Base-by-base conservation (phyloP, 1,139 yeast species). In the Trichomonascaceae sp. region DNA sequence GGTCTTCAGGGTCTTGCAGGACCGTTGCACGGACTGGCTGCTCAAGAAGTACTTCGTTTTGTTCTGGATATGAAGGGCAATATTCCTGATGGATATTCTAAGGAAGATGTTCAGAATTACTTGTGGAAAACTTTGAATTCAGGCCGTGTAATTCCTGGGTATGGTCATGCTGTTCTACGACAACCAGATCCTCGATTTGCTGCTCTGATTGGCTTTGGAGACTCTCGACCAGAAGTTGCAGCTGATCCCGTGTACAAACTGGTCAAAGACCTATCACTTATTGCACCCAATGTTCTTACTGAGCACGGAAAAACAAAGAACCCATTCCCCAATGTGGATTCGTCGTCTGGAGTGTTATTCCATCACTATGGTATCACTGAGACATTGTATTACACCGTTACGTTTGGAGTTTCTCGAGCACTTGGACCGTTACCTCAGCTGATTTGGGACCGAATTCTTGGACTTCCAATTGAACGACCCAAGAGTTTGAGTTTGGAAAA, bases 251-350 rank as follows among this genome's bases (percentile, higher is more conserved):
- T 71, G 47, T 90, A 89, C 83, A 84, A 86, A 77, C 50, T 60
- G 36, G 62, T 60, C 22, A 44, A 95, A 57, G 82, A 85, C 76
- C 86, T 90, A 65, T 89, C 90, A 75, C 91, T 90, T 73, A 93
- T 91, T 70, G 98, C 97, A 61, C 98, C 98, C 72, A 86, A 82
- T 67, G 98, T 91, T 60, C 82, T 91, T 72, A 86, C 95, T 70
- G 82, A 89, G 79, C 98, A 91, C 76, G 98, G 98, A 75, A 91
- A 91, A 83, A 90, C 97, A 71, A 88, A 89, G 84, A 91, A 90
- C 83, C 97, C 97, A 77, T 90, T 93, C 93, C 98, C 98, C 75
- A 91, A 91, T 75, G 98, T 91, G 66, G 98, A 91, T 77, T 88
- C 97, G 57, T 96, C 89, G 77, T 90, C 97, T 54, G 98, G 98